Conservation (phyloP, 805 yeast genomes). For the Cyberlindnera samutprakarnensis region DNA sequence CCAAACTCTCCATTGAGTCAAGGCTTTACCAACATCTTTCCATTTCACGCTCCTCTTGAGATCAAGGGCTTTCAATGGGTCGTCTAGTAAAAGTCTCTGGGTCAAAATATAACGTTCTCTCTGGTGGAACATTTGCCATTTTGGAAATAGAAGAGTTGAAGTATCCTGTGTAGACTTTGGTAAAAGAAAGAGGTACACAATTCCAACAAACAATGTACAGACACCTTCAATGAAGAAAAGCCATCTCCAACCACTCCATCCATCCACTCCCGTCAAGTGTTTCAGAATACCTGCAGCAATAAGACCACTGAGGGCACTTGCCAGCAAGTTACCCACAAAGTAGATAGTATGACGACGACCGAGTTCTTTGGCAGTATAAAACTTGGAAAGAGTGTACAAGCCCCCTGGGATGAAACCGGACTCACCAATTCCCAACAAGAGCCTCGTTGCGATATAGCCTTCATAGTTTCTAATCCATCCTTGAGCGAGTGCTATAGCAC, state of each 20-base stretch:
- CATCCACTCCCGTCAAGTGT: neutral
- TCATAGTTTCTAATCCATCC: conserved; percentile 1
- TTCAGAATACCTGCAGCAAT: conserved; percentile 4
- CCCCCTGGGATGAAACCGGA: conserved; percentile 56
- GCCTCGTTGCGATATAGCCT: conserved; percentile 41
- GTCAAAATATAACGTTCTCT: neutral
- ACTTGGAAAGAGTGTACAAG: conserved; percentile 34
- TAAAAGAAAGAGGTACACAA: neutral
- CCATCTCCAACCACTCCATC: conserved; percentile 3
- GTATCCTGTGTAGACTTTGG: neutral
- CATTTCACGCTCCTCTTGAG: neutral
- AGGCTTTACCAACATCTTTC: neutral
- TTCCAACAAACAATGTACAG: neutral
- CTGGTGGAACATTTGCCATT: neutral
- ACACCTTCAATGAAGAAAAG: conserved; percentile 5
- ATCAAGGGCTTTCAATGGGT: neutral
- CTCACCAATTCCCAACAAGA: conserved; percentile 61
- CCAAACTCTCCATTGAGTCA: neutral
- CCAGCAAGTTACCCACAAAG: neutral
- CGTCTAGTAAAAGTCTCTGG: neutral
- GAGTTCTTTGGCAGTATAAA: conserved; percentile 2
- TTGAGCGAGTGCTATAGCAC: conserved; percentile 1
- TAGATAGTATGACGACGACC: conserved; percentile 1
- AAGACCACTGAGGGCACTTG: neutral
- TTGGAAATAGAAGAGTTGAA: neutral